Percentiles rank a stretch among this genome's conserved stretches.
Conservation (phyloP, 2,329 filamentous ascomycete genomes). For the Fusarium cyanostomum region DNA sequence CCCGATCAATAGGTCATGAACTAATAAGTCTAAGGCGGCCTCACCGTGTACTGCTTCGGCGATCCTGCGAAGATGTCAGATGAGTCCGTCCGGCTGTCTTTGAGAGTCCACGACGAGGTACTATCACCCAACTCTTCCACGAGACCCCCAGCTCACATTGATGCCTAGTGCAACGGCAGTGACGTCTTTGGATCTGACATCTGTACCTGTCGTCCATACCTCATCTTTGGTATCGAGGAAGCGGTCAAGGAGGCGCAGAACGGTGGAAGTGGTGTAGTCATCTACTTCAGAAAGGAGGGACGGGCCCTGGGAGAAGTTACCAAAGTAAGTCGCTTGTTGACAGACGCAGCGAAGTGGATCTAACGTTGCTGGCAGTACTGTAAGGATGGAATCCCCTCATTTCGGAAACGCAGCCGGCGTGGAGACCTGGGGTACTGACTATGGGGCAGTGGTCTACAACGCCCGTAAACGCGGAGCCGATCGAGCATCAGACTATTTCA, state of each 20-base stretch:
- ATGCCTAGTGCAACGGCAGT: conserved; percentile 81
- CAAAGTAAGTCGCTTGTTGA: conserved; percentile 70
- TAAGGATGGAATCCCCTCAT: conserved; percentile 20
- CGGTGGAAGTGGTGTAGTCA: conserved; percentile 92
- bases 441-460: conserved; percentile 71
- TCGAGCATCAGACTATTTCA: conserved; percentile 91
- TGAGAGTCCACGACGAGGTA: conserved; percentile 80
- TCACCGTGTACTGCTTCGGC: conserved; percentile 97
- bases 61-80: conserved; percentile 95
- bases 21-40: conserved; percentile 65
- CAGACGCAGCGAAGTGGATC: conserved; percentile 3
- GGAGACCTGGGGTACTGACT: conserved; percentile 34
- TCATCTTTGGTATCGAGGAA: conserved; percentile 97
- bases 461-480: conserved; percentile 82
- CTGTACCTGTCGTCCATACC: conserved; percentile 93
- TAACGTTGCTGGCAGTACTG: conserved; percentile 37
- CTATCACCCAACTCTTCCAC: conserved; percentile 7
- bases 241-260: conserved; percentile 97
- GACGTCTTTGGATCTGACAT: conserved; percentile 99
- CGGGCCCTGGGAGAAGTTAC: conserved; percentile 94
- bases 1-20: not conserved
- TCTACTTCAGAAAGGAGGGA: conserved; percentile 98
- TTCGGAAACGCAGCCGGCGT: not conserved
- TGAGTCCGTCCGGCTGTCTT: conserved; percentile 78
- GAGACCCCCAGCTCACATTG: conserved; percentile 15